Percentiles rank a stretch among this genome's conserved stretches.
Evolutionary conservation across 1,139 yeast genomes (phyloP).

Genomic region (Pichia sp.): DNA sequence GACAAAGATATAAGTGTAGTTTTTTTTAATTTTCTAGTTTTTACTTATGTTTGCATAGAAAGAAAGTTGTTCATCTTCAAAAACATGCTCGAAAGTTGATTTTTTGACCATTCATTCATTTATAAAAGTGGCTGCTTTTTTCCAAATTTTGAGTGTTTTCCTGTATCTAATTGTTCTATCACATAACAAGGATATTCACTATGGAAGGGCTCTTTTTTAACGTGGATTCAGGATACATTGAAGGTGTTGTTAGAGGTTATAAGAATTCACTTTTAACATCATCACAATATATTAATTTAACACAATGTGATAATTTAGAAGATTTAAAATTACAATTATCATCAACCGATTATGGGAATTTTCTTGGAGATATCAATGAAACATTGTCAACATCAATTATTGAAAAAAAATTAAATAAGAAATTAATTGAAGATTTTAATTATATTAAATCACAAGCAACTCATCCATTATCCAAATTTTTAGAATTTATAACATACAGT

Average conservation of each 20-base stretch:
- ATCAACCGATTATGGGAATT: conserved; percentile 93
- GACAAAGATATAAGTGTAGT: too few species aligned
- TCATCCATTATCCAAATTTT: conserved; percentile 69
- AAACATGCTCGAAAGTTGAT: not conserved
- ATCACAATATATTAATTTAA: conserved; percentile 80
- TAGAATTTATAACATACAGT: conserved; percentile 90
- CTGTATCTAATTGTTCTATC: not conserved
- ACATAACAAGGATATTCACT: not conserved
- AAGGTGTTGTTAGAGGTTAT: conserved; percentile 92
- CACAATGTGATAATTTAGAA: conserved; percentile 93
- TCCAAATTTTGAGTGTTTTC: too few species aligned
- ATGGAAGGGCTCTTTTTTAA: conserved; percentile 91
- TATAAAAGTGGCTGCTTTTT: not conserved
- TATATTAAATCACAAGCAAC: conserved; percentile 80
- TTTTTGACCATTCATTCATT: not conserved
- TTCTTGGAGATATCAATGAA: conserved; percentile 73
- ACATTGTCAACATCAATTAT: conserved; percentile 78
- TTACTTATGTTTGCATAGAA: too few species aligned
- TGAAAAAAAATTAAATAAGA: conserved; percentile 70
- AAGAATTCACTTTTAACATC: conserved; percentile 72
- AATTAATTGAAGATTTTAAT: conserved; percentile 76
- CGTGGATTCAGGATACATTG: conserved; percentile 82
- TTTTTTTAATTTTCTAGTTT: too few species aligned
- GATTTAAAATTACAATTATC: conserved; percentile 91
- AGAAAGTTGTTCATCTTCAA: not conserved